A percentile compares a stretch with the other conserved stretches of the same genome.
These are phyloP conservation scores for Allantophomopsis cytisporea DNA, from an alignment of 2,329 filamentous ascomycete species.

Conservation along the genomic window DNA sequence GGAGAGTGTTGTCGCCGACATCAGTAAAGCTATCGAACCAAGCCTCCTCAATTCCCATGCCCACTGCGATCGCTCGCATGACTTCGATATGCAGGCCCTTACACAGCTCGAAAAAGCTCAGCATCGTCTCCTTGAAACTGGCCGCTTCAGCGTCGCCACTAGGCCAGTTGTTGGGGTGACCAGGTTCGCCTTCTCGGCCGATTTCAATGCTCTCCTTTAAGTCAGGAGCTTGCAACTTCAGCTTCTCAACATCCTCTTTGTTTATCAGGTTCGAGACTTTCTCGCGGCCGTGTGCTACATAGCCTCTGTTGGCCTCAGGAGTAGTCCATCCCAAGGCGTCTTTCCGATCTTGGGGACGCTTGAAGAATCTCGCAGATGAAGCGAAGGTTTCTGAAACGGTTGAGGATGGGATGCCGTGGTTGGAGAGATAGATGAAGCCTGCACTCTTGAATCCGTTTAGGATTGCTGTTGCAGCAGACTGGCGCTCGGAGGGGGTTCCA, in stretches of 20 bases:
- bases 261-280: constrained; percentile 50
- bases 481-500: constrained; percentile 45
- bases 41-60: constrained; percentile 53
- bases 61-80: constrained; percentile 77
- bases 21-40: constrained; percentile 72
- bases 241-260: constrained; percentile 32
- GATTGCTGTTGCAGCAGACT: constrained; percentile 55
- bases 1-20: constrained; percentile 45
- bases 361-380: constrained; percentile 59
- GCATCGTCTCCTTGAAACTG: constrained; percentile 61
- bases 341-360: constrained; percentile 42
- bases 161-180: constrained; percentile 69
- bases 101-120: constrained; percentile 61
- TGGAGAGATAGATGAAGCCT: constrained; percentile 80
- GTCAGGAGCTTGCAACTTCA: constrained; percentile 43
- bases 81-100: constrained; percentile 62
- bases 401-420: constrained; percentile 54
- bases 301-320: constrained; percentile 60
- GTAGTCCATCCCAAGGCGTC: constrained; percentile 56
- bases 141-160: constrained; percentile 30
- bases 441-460: constrained; percentile 71
- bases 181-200: constrained; percentile 42
- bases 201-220: constrained; percentile 56
- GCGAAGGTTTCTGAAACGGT: constrained; percentile 49
- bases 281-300: constrained; percentile 57